Conservation (phyloP, 2,329 filamentous ascomycete species). For the Cercospora janseana region DNA sequence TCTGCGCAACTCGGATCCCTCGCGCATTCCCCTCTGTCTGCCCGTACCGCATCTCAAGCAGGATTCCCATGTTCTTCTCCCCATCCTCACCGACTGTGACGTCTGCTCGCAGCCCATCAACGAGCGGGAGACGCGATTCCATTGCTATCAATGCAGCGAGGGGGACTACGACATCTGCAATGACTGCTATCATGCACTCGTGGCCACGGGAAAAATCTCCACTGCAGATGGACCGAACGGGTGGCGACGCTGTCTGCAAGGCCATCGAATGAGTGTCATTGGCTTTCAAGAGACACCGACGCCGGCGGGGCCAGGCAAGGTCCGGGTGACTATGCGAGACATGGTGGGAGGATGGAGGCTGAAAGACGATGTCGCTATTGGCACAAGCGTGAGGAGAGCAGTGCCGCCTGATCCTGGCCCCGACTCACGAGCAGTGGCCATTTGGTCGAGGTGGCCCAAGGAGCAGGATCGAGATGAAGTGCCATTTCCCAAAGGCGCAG, state of each 20-base stretch:
- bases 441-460: conserved; percentile 74
- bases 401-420: conserved; percentile 68
- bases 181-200: conserved; percentile 70
- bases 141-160: conserved; percentile 72
- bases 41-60: conserved; percentile 40
- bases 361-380: conserved; percentile 45
- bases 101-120: conserved; percentile 72
- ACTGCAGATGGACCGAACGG: conserved; percentile 73
- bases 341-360: conserved; percentile 74
- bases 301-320: conserved; percentile 59
- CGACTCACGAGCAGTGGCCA: conserved; percentile 62
- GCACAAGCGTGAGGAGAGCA: conserved; percentile 44
- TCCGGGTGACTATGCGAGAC: conserved; percentile 66
- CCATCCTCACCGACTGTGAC: conserved; percentile 72
- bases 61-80: conserved; percentile 43
- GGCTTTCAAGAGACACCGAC: conserved; percentile 63
- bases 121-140: conserved; percentile 67
- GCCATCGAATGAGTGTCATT: conserved; percentile 81
- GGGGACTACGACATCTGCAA: conserved; percentile 89
- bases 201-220: conserved; percentile 63
- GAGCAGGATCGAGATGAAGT: conserved; percentile 69
- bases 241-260: conserved; percentile 77
- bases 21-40: conserved; percentile 23
- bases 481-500: conserved; percentile 76
- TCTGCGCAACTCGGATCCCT: conserved; percentile 24